phyloP scores from a whole-genome alignment of 176 grass and related monocot species.

The Elymus sibiricus region DNA sequence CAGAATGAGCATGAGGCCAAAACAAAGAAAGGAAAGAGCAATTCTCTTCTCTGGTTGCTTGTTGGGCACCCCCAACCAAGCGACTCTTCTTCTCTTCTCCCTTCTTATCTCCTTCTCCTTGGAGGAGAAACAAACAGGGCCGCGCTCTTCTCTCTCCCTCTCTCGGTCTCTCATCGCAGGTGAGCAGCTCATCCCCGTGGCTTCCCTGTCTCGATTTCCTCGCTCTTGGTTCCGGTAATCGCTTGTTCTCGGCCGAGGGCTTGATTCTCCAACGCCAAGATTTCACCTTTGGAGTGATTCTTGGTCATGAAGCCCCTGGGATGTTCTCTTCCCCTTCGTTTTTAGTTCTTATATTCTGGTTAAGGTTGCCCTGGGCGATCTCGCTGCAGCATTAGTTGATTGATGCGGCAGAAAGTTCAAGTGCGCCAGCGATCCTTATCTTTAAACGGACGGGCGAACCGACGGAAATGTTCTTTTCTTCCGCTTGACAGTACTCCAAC shows the following conservation, averaged over 20 bases:
- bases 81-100: neutral
- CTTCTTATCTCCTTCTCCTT: constrained; percentile 28
- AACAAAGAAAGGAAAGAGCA: neutral
- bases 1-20: constrained; percentile 1
- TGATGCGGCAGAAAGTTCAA: neutral
- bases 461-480: neutral
- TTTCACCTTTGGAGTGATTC: neutral
- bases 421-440: neutral
- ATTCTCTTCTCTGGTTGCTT: constrained; percentile 17
- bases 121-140: constrained; percentile 14
- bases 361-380: neutral
- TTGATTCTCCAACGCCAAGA: neutral
- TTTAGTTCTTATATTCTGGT: neutral
- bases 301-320: neutral
- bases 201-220: neutral
- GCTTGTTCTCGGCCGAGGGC: neutral
- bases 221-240: neutral
- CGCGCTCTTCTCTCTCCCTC: neutral
- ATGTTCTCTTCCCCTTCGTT: neutral
- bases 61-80: constrained; percentile 18
- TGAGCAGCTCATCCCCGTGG: constrained; percentile 13
- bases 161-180: constrained; percentile 10
- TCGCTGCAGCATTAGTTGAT: neutral
- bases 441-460: neutral
- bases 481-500: neutral